phyloP scores from a whole-genome alignment of 2,329 filamentous ascomycete genomes.

The Myriosclerotinia curreyana region DNA sequence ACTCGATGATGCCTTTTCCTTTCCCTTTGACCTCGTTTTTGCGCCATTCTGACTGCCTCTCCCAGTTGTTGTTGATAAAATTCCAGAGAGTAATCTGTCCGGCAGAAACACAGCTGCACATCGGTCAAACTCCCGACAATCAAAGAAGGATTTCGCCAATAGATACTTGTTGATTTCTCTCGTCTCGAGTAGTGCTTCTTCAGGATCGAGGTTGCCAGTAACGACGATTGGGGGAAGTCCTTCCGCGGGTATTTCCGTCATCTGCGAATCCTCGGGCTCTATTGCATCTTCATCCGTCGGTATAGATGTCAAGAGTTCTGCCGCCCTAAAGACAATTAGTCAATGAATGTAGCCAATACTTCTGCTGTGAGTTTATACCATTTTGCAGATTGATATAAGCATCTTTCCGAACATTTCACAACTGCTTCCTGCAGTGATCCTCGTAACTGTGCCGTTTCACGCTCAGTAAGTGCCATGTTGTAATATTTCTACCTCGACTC shows the following conservation, averaged over 20 bases:
- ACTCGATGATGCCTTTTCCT: constrained; percentile 43
- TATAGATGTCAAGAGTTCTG: constrained; percentile 86
- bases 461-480: constrained; percentile 46
- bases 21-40: constrained; percentile 59
- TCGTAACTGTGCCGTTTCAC: constrained; percentile 53
- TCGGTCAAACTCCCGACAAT: constrained; percentile 91
- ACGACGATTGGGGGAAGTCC: constrained; percentile 50
- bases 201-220: constrained; percentile 60
- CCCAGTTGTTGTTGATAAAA: constrained; percentile 49
- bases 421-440: constrained; percentile 79
- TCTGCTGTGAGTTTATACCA: constrained; percentile 56
- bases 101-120: constrained; percentile 87
- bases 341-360: constrained; percentile 7
- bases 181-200: constrained; percentile 72
- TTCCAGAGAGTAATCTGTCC: constrained; percentile 68
- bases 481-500: not conserved
- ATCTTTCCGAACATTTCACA: constrained; percentile 88
- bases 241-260: constrained; percentile 52
- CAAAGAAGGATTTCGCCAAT: constrained; percentile 89
- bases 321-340: constrained; percentile 62
- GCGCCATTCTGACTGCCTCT: constrained; percentile 41
- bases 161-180: constrained; percentile 81
- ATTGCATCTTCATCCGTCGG: constrained; percentile 51
- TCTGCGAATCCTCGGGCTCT: constrained; percentile 57
- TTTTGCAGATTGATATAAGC: constrained; percentile 94